Base-by-base conservation (phyloP, 495 filamentous ascomycete species). In the Thozetella sp. region DNA sequence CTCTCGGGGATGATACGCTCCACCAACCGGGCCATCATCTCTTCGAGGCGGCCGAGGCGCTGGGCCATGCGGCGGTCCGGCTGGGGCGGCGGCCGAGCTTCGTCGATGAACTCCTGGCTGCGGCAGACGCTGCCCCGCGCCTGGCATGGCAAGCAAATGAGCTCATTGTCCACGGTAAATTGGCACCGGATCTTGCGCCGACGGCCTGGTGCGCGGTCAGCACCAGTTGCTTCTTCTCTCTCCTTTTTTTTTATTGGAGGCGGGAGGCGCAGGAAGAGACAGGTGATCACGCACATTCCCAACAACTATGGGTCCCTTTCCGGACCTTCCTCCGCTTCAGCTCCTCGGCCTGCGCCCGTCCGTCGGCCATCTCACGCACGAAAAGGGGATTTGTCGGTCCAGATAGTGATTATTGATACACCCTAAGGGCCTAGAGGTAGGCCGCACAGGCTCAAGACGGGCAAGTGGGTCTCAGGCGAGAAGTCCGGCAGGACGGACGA, bases 301-400 rank as follows among this genome's bases (percentile, higher is more conserved):
- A 81, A 57, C 82, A 86, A 62, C 80, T 83, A 57, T 77, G 76
- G 12, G 82, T 86, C 13, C 82, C 82, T 60, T 83, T 85, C 25
- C 83, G 77, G 45, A 84, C 69, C 63, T 76, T 81, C 60, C 81
- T 79, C 50, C 81, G 66, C 50, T 56, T 52, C 20, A 53, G 20
- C 20, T 48, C 30, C 20, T 67, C 65, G 23, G 58, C 51, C 15
- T 20, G 60, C 11, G 50, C 25, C 34, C 56, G 54, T n/a, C 34
- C 25, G 17, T 48, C 43, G 4, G 43, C 43, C 43, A 48, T 48
- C n/a, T 10, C 10, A 15, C 10, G 20, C 43, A 37, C 6, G 30
- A 6, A 6, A 37, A 37, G 30, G 30, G 30, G 30, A 15, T 37
- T 37, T 37, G 30, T 6, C 15, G 30, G 30, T 6, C 6, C 30